Evolutionary conservation across 2,329 filamentous ascomycete genomes (phyloP).

Genomic region (Madurella mycetomatis): DNA sequence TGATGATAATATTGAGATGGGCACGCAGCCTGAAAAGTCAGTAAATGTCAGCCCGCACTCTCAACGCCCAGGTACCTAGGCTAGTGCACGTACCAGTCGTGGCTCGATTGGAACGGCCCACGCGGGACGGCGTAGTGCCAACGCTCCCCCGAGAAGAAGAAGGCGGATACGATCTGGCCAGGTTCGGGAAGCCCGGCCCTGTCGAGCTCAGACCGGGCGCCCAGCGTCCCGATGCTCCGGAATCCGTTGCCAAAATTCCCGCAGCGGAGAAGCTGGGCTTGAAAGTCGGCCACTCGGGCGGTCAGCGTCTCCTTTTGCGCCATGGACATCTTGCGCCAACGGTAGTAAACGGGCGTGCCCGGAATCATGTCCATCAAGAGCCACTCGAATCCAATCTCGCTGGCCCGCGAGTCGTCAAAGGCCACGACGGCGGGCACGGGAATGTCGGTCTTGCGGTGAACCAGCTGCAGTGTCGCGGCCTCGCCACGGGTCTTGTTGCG

Average conservation of each 20-base stretch:
- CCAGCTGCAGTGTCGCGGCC: conserved; percentile 34
- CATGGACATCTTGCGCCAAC: conserved; percentile 32
- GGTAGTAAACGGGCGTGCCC: conserved; percentile 24
- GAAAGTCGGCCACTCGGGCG: conserved; percentile 30
- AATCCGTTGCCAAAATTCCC: conserved; percentile 21
- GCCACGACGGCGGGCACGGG: conserved; percentile 33
- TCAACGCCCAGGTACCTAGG: no score
- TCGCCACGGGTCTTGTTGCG: conserved; percentile 29
- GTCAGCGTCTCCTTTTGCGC: conserved; percentile 32
- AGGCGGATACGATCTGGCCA: conserved; percentile 30
- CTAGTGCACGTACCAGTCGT: conserved; percentile 30
- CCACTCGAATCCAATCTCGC: conserved; percentile 38
- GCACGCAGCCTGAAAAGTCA: conserved; percentile 26
- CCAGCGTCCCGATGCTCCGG: conserved; percentile 27
- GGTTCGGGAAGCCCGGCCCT: conserved; percentile 6
- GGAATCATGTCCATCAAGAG: conserved; percentile 33
- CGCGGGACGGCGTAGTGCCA: conserved; percentile 32
- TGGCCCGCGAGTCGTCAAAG: conserved; percentile 29
- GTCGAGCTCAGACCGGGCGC: conserved; percentile 6
- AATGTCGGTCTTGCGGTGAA: conserved; percentile 30
- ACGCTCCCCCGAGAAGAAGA: conserved; percentile 33
- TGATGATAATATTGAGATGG: conserved; percentile 29
- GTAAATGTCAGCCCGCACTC: no score
- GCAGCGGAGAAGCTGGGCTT: conserved; percentile 27
- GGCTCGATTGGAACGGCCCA: conserved; percentile 35